These are phyloP conservation scores for Paecilomyces sp. DNA, from an alignment of 2,329 filamentous ascomycete genomes.

Conservation along the genomic window DNA sequence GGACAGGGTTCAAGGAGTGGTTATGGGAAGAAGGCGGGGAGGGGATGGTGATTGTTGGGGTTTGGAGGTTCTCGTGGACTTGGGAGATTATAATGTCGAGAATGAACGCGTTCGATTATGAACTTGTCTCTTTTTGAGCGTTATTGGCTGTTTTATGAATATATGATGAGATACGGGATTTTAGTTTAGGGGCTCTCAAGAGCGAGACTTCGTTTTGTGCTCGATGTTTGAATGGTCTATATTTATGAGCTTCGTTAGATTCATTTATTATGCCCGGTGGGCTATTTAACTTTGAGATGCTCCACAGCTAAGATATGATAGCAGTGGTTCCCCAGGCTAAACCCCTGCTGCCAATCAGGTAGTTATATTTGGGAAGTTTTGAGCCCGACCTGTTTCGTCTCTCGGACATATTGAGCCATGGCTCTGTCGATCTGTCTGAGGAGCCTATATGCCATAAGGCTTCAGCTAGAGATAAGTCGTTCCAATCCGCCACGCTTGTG, in stretches of 20 bases:
- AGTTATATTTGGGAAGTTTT: too few relatives aligned
- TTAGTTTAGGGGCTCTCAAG: neutral
- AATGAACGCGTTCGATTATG: neutral
- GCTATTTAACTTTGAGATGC: neutral
- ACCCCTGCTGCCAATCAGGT: too few relatives aligned
- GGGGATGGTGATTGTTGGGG: slow-evolving; percentile 4
- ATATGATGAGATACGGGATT: neutral
- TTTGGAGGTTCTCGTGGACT: neutral
- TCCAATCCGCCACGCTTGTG: too few relatives aligned
- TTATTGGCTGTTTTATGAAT: neutral
- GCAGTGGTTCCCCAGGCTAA: too few relatives aligned
- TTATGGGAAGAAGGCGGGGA: slow-evolving; percentile 7
- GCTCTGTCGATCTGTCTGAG: too few relatives aligned
- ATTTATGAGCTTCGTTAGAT: neutral
- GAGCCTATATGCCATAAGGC: too few relatives aligned
- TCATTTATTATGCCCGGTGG: neutral
- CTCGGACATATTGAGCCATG: too few relatives aligned
- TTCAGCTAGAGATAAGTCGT: too few relatives aligned
- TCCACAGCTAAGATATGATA: too few relatives aligned
- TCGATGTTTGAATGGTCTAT: neutral
- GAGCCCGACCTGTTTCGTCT: too few relatives aligned
- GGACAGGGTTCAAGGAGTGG: neutral
- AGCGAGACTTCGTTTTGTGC: neutral
- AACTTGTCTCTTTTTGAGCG: neutral
- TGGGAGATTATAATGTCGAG: neutral